Conservation (phyloP, 345 rosid genomes). For the Salix brachista region DNA sequence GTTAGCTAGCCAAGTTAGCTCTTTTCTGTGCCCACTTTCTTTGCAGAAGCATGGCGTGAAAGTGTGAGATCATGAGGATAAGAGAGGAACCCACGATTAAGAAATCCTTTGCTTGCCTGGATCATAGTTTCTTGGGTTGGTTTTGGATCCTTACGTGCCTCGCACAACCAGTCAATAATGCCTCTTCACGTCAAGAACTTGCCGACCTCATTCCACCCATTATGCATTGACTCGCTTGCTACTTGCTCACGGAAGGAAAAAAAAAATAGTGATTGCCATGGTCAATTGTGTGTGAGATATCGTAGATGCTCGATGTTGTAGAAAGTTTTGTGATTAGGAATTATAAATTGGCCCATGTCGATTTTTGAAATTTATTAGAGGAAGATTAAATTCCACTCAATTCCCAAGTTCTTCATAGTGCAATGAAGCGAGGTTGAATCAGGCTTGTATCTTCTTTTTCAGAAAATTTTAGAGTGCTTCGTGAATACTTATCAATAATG, state of each 20-base stretch:
- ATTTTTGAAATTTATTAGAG: not conserved
- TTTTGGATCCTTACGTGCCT: slow-evolving; percentile 24
- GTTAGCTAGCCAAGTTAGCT: slow-evolving; percentile 6
- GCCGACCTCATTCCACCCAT: slow-evolving; percentile 26
- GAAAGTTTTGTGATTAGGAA: not conserved
- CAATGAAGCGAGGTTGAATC: not conserved
- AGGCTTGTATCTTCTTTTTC: too few species aligned
- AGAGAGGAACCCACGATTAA: slow-evolving; percentile 9
- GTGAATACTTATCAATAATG: too few species aligned
- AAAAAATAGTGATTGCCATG: not conserved
- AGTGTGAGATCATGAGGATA: not conserved
- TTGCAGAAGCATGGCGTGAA: not conserved
- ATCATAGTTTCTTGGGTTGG: slow-evolving; percentile 1
- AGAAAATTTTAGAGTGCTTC: too few species aligned
- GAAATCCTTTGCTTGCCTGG: slow-evolving; percentile 24
- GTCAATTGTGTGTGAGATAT: not conserved
- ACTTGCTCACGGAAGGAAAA: not conserved
- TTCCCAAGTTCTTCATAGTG: not conserved
- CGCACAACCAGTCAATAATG: slow-evolving; percentile 22
- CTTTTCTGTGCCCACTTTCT: not conserved
- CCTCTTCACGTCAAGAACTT: slow-evolving; percentile 25
- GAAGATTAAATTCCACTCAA: not conserved
- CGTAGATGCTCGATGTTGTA: not conserved
- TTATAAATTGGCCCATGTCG: not conserved
- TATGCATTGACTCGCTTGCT: slow-evolving; percentile 1